Evolutionary conservation across 257 asterid species (phyloP), one percentile per base, ranked within the genome.

Genomic region (Solanum clarkiae): DNA sequence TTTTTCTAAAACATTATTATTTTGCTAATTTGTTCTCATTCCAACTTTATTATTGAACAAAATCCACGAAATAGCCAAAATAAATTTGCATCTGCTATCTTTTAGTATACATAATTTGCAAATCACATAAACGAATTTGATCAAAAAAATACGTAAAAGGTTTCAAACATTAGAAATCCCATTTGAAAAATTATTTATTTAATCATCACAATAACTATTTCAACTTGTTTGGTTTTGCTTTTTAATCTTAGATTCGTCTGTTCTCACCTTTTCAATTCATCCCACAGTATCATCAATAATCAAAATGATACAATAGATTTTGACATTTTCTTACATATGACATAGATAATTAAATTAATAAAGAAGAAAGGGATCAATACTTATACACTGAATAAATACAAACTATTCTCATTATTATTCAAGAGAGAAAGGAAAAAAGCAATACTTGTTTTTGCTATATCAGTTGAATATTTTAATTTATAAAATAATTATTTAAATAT

Each of bases 351-450:
- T 32, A 32, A 29, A 65, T 29, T 65, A 44, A 71, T 11, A 44
- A 22, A 20, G 17, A 71, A 20, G 55, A 44, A 44, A 44, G 15
- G 14, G 72, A 65, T 42, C 80, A 71, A 71, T n/a, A 20, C 32
- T 5, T 70, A 1, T 42, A 42, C 6, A 70, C 4, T 1, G 44
- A 40, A 53, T 70, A 70, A 12, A 2, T 10, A 47, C 0, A 42
- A 42, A 18, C 42, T 42, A 42, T 42, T 70, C 3, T 70, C 3
- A 70, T 42, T 10, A 70, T 42, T 10, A 5, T 24, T 70, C 10
- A 2, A 24, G 1, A 10, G 55, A 17, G 15, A 17, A 15, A 5
- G 3, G 6, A 0, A 40, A 4, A 40, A 1, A 0, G 10, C 5
- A 8, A 17, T 18, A 16, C 1, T 15, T 6, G 0, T 9, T 20